Evolutionary conservation across 371 early-diverging fungal genomes (phyloP), one percentile per base, ranked within the genome.

Genomic region (Quaeritorhiza haematococci): DNA sequence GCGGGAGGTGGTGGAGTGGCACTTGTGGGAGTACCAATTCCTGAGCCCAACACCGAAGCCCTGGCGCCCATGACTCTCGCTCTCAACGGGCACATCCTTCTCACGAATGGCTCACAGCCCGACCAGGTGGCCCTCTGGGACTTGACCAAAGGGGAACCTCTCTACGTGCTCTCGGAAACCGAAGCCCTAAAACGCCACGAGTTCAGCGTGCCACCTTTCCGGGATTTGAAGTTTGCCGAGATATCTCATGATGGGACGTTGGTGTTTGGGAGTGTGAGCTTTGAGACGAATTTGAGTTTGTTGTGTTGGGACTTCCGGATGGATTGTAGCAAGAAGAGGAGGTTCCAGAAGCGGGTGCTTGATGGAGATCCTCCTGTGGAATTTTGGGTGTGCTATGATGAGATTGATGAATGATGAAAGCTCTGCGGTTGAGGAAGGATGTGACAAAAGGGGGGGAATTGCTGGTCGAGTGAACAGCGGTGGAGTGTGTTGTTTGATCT

Each of bases 11-110:
- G n/a, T n/a, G n/a, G n/a, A n/a, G n/a, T n/a, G n/a, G n/a, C n/a
- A n/a, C n/a, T n/a, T n/a, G n/a, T n/a, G n/a, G n/a, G n/a, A n/a
- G n/a, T n/a, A n/a, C n/a, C n/a, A n/a, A n/a, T n/a, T n/a, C n/a
- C n/a, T n/a, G n/a, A n/a, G n/a, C 17, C n/a, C 38, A 32, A 6
- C 6, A 19, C 4, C 17, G 19, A 7, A n/a, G n/a, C 32, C 24
- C 52, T 58, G 17, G 64, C 47, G 4, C 71, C 71, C 28, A 71
- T 64, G 66, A 71, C 71, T 2, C 53, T 71, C 23, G 61, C 68
- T 6, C 34, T 71, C 24, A 67, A 67, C 50, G 61, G 59, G 7
- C 61, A 71, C 44, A 29, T 71, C 17, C 51, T 71, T n/a, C 33
- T 71, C 44, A 71, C 71, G 6, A 71, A 71, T 52, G 71, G 71